phyloP scores from a whole-genome alignment of 1,139 yeast species.

The Kodamaea fungicola region DNA sequence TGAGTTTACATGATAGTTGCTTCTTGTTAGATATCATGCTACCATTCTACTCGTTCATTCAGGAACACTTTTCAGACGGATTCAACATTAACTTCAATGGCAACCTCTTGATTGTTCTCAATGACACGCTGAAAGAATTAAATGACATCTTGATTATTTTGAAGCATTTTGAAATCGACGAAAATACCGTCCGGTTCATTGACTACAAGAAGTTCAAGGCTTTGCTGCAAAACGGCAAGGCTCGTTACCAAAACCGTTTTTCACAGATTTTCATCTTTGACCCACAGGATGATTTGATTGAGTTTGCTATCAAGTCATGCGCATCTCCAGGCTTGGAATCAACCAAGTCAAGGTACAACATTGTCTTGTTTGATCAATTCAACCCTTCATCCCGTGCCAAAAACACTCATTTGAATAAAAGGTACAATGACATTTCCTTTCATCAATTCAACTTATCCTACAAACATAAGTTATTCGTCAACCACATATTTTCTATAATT shows the following conservation, averaged over 20 bases:
- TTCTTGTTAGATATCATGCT: conserved; percentile 33
- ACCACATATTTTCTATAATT: conserved; percentile 23
- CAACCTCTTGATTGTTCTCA: conserved; percentile 26
- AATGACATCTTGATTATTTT: conserved; percentile 37
- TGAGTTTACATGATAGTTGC: conserved; percentile 38
- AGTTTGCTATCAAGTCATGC: conserved; percentile 20
- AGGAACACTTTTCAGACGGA: conserved; percentile 12
- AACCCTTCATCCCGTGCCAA: conserved; percentile 12
- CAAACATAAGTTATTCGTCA: conserved; percentile 27
- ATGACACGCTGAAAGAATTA: conserved; percentile 27
- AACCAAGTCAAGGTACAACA: conserved; percentile 23
- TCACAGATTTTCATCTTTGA: conserved; percentile 20
- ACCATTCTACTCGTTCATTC: conserved; percentile 31
- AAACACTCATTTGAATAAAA: conserved; percentile 6
- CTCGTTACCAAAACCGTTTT: conserved; percentile 15
- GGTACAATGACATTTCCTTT: conserved; percentile 23
- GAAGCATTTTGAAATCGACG: conserved; percentile 28
- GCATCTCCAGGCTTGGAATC: conserved; percentile 29
- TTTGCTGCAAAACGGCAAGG: conserved; percentile 12
- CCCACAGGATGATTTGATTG: conserved; percentile 11
- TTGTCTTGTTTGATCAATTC: conserved; percentile 22
- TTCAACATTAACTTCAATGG: conserved; percentile 9
- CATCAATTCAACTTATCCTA: conserved; percentile 25
- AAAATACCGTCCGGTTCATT: conserved; percentile 24
- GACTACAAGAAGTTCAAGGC: conserved; percentile 18